Evolutionary conservation across 257 asterid species (phyloP).

Genomic region (Solanum stenotomum): DNA sequence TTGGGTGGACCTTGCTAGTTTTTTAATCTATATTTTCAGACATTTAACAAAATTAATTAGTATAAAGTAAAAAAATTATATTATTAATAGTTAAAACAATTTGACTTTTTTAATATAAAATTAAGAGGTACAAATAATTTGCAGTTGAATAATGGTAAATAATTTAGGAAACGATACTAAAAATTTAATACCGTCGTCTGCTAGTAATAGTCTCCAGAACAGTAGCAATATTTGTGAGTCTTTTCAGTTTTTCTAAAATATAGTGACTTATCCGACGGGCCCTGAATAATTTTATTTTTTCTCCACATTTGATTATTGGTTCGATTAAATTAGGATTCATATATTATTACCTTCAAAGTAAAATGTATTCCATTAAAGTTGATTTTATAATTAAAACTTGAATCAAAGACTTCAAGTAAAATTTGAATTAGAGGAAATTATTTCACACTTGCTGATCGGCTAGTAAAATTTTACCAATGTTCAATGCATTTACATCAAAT

Average conservation of each 20-base stretch:
- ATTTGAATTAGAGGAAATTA: not conserved
- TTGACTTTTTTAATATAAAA: not conserved
- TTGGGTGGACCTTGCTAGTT: not conserved
- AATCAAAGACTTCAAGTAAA: not conserved
- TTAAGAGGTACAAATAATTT: not conserved
- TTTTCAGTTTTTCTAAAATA: too few relatives aligned
- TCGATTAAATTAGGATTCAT: not conserved
- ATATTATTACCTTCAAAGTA: not conserved
- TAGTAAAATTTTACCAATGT: not conserved
- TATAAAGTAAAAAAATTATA: not conserved
- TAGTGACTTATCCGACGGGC: too few relatives aligned
- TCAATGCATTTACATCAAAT: not conserved
- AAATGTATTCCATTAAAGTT: not conserved
- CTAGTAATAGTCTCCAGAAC: not conserved
- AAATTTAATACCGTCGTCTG: not conserved
- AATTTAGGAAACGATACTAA: not conserved
- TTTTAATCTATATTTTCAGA: not conserved
- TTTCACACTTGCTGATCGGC: not conserved
- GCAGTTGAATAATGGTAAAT: not conserved
- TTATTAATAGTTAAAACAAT: too few relatives aligned
- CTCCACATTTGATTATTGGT: not conserved
- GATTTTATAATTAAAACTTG: not conserved
- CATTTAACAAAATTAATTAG: not conserved
- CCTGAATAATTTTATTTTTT: too few relatives aligned
- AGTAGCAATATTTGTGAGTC: not conserved